Evolutionary conservation across 2,329 filamentous ascomycete genomes (phyloP), one percentile per base, ranked within the genome.

Genomic region (Chrysosporium queenslandicum): DNA sequence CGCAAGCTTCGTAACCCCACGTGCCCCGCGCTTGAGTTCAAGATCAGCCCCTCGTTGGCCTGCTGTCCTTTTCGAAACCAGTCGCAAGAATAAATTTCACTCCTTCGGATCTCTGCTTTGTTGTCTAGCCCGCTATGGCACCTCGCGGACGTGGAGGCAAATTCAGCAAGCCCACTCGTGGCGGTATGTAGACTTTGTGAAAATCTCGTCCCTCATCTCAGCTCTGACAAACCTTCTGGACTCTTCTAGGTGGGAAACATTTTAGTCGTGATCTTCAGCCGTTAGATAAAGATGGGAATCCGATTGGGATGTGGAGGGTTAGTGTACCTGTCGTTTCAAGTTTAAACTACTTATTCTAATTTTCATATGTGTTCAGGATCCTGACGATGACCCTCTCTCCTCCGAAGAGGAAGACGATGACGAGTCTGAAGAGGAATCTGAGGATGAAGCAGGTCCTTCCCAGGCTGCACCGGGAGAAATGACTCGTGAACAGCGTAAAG

Each of bases 241-340:
- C 51, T 48, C 23, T 53, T 58, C 39, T 58, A 95, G 90, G 90
- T 57, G 92, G 92, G 65, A 95, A 96, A 73, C 85, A 94, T 66
- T 98, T 94, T 74, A 96, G 90, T 60, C 85, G 88, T 59, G 84
- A 96, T 68, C 82, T 97, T 43, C 83, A 87, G 68, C 90, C 90
- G 18, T 74, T 92, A 64, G 90, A 96, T 64, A 83, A 83, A 60
- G 87, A 97, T 65, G 92, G 91, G 61, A 92, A 92, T 64, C 82
- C 87, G 61, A 77, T 91, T 57, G 83, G 85, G 76, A 91, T 95
- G 79, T 95, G 91, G 87, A 82, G 79, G 66, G 80, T 82, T 32
- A 5, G 54, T 53, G 34, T 16, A 25, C n/a, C 23, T 36, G 34
- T 9, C 8, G 8, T 30, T 30, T 8, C 21, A 11, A 25, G 2